Base-by-base conservation (phyloP, 441 rosid species). In the Melastoma candidum region DNA sequence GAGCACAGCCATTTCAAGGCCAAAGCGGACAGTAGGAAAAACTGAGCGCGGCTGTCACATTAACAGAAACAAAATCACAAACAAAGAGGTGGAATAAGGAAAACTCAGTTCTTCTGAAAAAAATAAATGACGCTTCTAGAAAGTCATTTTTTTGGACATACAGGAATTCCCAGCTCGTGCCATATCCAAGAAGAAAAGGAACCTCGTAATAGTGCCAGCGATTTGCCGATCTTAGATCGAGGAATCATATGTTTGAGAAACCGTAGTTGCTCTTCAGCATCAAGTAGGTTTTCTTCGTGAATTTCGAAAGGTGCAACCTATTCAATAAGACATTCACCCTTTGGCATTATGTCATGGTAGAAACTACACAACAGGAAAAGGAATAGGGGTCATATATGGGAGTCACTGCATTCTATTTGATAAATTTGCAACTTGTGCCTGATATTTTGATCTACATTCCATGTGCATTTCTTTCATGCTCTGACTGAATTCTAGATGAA, bases 271-370 rank as follows among this genome's bases (percentile, higher is more conserved):
- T 76, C 92, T 75, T 88, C 97, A 17, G 77, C 85, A 71, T 88
- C 95, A 70, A 69, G 52, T 60, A 84, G 67, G 61, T 68, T 84
- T 72, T 88, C 97, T 66, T 68, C 53, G 58, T 68, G 83, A 62
- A 75, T 77, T 70, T 84, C 85, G 66, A 93, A 71, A 66, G 97
- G 98, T 50, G 97, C 92, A 71, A 93, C 95, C 98, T 93, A 83
- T 62, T 61, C 64, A 65, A 66, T 49, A 54, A 57, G 57, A 29
- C 36, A 29, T 29, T 29, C 36, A 29, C 7, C 5, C 5, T 29
- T 29, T 6, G 7, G 7, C 7, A 29, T 29, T 29, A 3, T 6
- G 7, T 3, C 7, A 29, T 29, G 36, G 5, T 6, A 29, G 36
- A 29, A 29, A 29, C 7, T 29, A 29, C 36, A 29, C 36, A 29